Base-by-base conservation (phyloP, 768 basidiomycete genomes). In the Paxillus ammoniavirescens region DNA sequence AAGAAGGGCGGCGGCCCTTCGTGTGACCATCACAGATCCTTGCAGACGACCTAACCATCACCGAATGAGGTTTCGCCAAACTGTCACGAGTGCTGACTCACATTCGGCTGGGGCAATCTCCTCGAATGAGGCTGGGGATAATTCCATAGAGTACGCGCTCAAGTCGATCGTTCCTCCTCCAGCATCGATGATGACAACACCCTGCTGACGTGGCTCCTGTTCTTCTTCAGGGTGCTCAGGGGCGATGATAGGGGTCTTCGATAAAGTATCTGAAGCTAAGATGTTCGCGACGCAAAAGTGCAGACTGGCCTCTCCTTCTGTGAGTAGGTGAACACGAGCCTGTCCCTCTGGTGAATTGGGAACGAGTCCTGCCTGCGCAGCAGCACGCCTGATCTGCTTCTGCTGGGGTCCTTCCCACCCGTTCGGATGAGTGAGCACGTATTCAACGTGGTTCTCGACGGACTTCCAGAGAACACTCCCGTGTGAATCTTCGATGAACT, bases 341-440 rank as follows among this genome's bases (percentile, higher is more conserved):
- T 69, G 75, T 0, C 73, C 77, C 8, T 62, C 63, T 2, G 61
- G 48, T 0, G 62, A 73, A 40, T 76, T 64, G 1, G 74, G 69
- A 44, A 86, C 67, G 8, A 86, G 70, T 5, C 79, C 79, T 1
- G 79, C 83, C 14, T 62, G 60, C 14, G 80, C 71, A 3, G 80
- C 81, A 8, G 83, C 84, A 37, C 60, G 57, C 3, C 84, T 76
- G 72, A 86, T 80, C 54, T 76, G 69, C 26, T 66, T 65, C 53
- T 85, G 84, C 58, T 85, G 84, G 1, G 63, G 64, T 3, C 81
- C 80, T 54, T 79, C 83, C 84, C 83, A 86, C 0, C 80, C 82
- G 56, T 84, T 86, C 1, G 84, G 84, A 54, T 84, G 83, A 1
- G 77, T 76, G 9, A 86, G 68, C 8, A 86, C 69, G 47, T 80